Conservation (phyloP, 1,284 basidiomycete species). For the Fistulina hepatica region DNA sequence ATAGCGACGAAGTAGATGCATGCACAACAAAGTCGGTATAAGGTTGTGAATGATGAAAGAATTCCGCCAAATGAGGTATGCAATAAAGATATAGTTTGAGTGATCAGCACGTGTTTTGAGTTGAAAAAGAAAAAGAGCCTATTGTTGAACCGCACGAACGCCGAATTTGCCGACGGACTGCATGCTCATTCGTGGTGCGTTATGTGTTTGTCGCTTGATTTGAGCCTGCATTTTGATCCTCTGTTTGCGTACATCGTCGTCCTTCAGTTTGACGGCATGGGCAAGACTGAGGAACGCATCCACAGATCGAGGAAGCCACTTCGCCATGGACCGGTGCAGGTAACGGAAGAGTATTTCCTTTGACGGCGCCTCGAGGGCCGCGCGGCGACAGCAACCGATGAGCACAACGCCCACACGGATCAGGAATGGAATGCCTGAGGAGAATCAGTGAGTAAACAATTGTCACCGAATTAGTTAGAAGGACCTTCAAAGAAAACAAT, state of each 20-base stretch:
- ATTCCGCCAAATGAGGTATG: too few species aligned
- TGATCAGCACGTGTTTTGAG: too few species aligned
- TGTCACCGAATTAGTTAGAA: constrained; percentile 6
- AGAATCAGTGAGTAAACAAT: background rate
- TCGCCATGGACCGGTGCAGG: constrained; percentile 42
- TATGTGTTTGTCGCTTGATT: constrained; percentile 46
- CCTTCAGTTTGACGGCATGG: constrained; percentile 62
- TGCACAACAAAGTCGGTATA: too few species aligned
- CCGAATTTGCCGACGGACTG: too few species aligned
- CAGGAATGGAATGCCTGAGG: constrained; percentile 66
- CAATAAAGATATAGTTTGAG: too few species aligned
- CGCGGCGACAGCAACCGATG: constrained; percentile 51
- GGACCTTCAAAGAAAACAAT: constrained; percentile 79
- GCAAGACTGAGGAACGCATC: constrained; percentile 57
- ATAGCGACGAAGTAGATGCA: too few species aligned
- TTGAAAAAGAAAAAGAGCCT: too few species aligned
- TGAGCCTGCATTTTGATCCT: constrained; percentile 61
- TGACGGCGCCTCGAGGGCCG: constrained; percentile 39
- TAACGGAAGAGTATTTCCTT: constrained; percentile 39
- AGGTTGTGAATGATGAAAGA: too few species aligned
- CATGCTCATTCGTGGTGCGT: constrained; percentile 19
- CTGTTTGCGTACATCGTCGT: constrained; percentile 72
- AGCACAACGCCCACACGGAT: constrained; percentile 74
- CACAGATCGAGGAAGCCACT: constrained; percentile 42
- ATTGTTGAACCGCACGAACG: too few species aligned